Evolutionary conservation across 176 grass and related monocot species (phyloP), one percentile per base, ranked within the genome.

Genomic region (Carex pumila): DNA sequence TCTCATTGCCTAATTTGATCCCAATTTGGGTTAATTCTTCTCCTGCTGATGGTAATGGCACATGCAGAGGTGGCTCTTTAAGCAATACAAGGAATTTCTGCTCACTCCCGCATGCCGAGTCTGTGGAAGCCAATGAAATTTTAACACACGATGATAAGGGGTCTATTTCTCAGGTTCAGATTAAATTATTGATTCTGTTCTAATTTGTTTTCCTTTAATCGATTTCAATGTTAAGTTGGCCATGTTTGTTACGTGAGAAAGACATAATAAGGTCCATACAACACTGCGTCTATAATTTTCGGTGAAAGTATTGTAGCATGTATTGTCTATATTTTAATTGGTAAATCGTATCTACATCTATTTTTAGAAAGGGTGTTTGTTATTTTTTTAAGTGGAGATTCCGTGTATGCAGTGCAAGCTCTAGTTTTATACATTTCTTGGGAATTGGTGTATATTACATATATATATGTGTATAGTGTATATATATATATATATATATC

Each of bases 61-160:
- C 32, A 57, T 79, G 71, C 45, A 41, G 39, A 65, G 50, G 41
- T 87, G 56, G 39, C 53, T n/a, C 21, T 66, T 34, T 65, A 13
- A 17, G 56, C 41, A 76, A 87, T 83, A 71, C 36, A 58, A 87
- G 79, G 22, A 75, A 47, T 63, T 65, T 75, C 49, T 87, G 86
- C 68, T 87, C 80, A 11, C 10, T 29, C 30, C 56, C 34, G 15
- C 58, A 34, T 87, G 43, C 52, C 2, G 79, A 21, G 14, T 62
- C 77, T 0, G 25, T 60, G 18, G 49, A 81, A 6, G 69, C n/a
- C 4, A 13, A n/a, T 21, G 66, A 60, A 66, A 67, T 63, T 83
- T 67, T 67, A 29, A 30, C 49, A 22, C 47, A 65, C 12, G 71
- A 54, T 65, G 58, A 32, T 19, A 54, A 37, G 56, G 84, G 39